phyloP scores from a whole-genome alignment of 225 moss, liverwort and hornwort species.

The Climacium dendroides region DNA sequence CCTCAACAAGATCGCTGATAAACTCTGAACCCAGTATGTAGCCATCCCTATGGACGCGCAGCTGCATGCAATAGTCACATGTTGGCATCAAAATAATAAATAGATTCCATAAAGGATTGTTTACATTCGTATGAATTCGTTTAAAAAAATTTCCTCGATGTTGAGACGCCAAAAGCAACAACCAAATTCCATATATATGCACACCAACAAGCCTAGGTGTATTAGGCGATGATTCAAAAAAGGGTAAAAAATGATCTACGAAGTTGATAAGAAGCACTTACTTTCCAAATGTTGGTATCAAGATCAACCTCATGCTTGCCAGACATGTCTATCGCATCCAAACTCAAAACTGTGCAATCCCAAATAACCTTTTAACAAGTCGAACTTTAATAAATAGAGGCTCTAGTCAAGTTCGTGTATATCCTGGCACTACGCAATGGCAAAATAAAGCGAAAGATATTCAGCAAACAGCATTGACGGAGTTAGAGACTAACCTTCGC shows the following conservation, averaged over 20 bases:
- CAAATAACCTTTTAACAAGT: not conserved
- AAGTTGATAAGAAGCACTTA: conserved; percentile 13
- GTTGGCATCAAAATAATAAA: not conserved
- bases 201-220: not conserved
- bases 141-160: not conserved
- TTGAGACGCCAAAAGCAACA: not conserved
- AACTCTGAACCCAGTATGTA: conserved; percentile 72
- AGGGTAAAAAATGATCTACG: not conserved
- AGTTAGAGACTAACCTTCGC: conserved; percentile 33
- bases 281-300: conserved; percentile 93
- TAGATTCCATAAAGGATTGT: not conserved
- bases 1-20: conserved; percentile 75
- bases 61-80: conserved; percentile 22
- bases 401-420: not conserved
- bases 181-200: not conserved
- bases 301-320: conserved; percentile 95
- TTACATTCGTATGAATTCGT: not conserved
- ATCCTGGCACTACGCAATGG: not conserved
- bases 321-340: conserved; percentile 92
- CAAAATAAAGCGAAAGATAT: not conserved
- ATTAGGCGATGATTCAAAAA: not conserved
- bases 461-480: not conserved
- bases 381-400: not conserved
- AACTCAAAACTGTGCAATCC: conserved; percentile 57
- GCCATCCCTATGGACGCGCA: conserved; percentile 76